Evolutionary conservation across 2,329 filamentous ascomycete species (phyloP), one percentile per base, ranked within the genome.

Genomic region (Apiospora kogelbergensis): DNA sequence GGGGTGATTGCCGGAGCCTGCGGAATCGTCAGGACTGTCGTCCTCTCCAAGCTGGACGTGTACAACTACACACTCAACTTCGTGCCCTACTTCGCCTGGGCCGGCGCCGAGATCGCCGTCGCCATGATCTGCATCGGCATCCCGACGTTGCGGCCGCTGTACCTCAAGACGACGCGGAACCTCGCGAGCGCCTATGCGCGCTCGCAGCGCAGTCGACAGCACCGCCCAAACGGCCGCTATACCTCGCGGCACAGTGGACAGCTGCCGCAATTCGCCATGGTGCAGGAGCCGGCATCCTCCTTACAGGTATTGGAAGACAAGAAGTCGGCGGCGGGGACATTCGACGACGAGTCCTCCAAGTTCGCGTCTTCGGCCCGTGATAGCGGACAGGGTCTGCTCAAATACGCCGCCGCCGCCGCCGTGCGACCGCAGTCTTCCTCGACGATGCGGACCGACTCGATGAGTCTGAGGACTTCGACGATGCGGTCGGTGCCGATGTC

Each of bases 1-100:
- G 75, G 75, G 20, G 73, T 76, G 22, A 74, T 77, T 53, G 79
- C 78, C 26, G 79, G 78, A 4, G 78, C 75, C 24, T 80, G 78
- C 45, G 79, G 78, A 20, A 79, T 80, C 40, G 75, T 73, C 2
- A 70, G 75, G 53, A 77, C 75, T 4, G 71, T 76, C 1, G 74
- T 77, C 6, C 70, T 77, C 4, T 73, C 74, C 1, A 69, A 67
- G 22, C 69, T 76, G 1, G 70, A 76, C 64, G 74, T 76, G n/a
- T 74, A 69, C 53, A 74, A 76, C 63, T 77, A 76, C 65, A 77
- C 75, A 30, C 26, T 76, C 37, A 75, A 76, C 45, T 77, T 76
- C 44, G 75, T 77, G 3, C 73, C 73, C 9, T 77, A 77, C 48
- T 77, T 76, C 63, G 75, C 75, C 10, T 77, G 75, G 75, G 74